A percentile compares a stretch with the other conserved stretches of the same genome.
These are phyloP conservation scores for Oryza longistaminata DNA, from an alignment of 176 grass and related monocot species.

Conservation along the genomic window DNA sequence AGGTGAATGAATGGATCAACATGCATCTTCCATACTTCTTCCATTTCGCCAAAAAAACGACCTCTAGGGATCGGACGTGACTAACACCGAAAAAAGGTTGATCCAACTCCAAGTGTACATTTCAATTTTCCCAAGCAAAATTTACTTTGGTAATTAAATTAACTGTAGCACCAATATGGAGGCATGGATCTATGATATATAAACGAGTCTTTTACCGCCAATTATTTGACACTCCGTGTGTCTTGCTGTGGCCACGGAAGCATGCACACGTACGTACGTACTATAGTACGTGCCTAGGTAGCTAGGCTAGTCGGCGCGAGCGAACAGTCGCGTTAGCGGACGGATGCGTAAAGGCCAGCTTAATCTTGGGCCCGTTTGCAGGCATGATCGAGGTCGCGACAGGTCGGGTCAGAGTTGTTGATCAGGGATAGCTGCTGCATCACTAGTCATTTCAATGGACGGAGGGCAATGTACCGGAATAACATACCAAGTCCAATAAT, in stretches of 20 bases:
- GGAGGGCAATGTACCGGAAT: neutral
- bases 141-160: neutral
- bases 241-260: neutral
- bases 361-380: neutral
- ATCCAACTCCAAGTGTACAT: too few relatives aligned
- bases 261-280: neutral
- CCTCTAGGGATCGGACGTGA: too few relatives aligned
- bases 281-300: neutral
- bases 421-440: neutral
- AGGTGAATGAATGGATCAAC: neutral
- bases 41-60: neutral
- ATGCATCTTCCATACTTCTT: neutral
- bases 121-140: too few relatives aligned
- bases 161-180: neutral
- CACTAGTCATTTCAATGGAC: slow-evolving; percentile 8
- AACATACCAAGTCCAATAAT: neutral
- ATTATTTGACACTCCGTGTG: neutral
- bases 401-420: neutral
- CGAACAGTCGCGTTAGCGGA: neutral
- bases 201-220: neutral
- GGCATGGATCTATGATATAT: neutral
- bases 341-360: neutral
- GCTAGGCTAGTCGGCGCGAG: neutral
- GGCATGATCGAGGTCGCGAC: neutral
- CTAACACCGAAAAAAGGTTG: too few relatives aligned